phyloP scores from a whole-genome alignment of 78 protist genomes.

The Emiliania huxleyi region DNA sequence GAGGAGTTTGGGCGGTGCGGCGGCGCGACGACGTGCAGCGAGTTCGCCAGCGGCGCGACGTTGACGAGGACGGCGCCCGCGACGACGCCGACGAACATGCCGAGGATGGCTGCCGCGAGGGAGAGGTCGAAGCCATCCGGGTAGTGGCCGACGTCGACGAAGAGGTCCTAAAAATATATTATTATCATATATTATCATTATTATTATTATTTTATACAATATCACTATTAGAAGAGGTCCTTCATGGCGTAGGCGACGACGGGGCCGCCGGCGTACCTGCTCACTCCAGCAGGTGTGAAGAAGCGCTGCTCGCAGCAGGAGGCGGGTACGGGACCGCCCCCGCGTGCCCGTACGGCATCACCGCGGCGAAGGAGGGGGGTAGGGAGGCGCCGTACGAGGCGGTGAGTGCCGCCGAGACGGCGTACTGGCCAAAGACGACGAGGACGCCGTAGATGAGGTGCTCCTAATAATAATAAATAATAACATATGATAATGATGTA shows the following conservation, averaged over 20 bases:
- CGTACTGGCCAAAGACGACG: constrained; percentile 26
- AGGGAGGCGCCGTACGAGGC: too few relatives aligned
- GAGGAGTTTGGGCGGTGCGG: background rate
- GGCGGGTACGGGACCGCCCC: too few relatives aligned
- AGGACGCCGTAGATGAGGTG: constrained; percentile 27
- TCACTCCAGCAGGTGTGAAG: too few relatives aligned
- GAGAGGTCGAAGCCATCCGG: background rate
- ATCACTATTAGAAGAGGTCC: too few relatives aligned
- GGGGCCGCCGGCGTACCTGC: constrained; percentile 41
- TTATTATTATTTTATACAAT: too few relatives aligned
- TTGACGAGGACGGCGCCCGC: constrained; percentile 2
- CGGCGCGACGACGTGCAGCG: background rate
- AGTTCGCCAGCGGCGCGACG: background rate
- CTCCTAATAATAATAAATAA: background rate
- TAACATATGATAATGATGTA: too few relatives aligned
- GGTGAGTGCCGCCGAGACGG: background rate
- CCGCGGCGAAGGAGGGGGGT: background rate
- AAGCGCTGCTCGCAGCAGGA: too few relatives aligned
- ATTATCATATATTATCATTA: too few relatives aligned
- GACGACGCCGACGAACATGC: constrained; percentile 11
- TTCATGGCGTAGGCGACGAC: constrained; percentile 24
- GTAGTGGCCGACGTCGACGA: background rate
- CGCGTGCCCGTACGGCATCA: constrained; percentile 18
- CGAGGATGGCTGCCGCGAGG: background rate
- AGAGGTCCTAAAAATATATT: too few relatives aligned